Conservation (phyloP, 805 yeast species). For the Wickerhamomyces canadensis region DNA sequence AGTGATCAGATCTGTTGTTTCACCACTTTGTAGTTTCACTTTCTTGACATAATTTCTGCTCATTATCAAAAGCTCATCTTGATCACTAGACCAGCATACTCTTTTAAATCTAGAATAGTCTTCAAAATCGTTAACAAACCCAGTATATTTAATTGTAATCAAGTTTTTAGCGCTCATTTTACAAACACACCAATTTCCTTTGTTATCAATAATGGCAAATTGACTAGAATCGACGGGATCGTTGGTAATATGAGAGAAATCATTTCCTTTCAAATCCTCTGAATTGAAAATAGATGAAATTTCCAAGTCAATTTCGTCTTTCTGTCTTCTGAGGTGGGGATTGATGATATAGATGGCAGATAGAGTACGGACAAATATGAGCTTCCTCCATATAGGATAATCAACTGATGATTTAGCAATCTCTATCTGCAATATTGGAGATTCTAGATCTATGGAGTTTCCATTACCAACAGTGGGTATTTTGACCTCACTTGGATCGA, state of each 20-base stretch:
- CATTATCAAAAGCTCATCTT: conserved; percentile 27
- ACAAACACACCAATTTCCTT: conserved; percentile 48
- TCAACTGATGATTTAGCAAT: conserved; percentile 23
- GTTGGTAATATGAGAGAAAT: conserved; percentile 41
- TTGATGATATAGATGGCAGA: conserved; percentile 28
- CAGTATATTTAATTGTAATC: conserved; percentile 2
- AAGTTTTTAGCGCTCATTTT: conserved; percentile 8
- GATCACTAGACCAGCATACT: conserved; percentile 38
- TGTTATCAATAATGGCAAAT: conserved; percentile 42
- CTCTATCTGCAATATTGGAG: conserved; percentile 37
- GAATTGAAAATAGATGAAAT: no score
- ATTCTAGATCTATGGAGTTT: conserved; percentile 23
- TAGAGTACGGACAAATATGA: conserved; percentile 34
- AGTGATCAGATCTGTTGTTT: conserved; percentile 26
- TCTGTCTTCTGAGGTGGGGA: no score
- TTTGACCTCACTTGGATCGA: not conserved
- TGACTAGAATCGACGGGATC: conserved; percentile 35
- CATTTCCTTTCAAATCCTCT: conserved; percentile 26
- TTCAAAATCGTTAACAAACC: conserved; percentile 31
- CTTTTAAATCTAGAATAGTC: conserved; percentile 55
- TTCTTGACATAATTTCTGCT: conserved; percentile 39
- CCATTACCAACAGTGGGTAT: conserved; percentile 11
- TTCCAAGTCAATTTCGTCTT: no score
- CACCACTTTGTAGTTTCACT: conserved; percentile 23
- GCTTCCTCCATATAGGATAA: conserved; percentile 22